Evolutionary conservation across 805 yeast species (phyloP).

Genomic region (Nakazawaea pomicola): DNA sequence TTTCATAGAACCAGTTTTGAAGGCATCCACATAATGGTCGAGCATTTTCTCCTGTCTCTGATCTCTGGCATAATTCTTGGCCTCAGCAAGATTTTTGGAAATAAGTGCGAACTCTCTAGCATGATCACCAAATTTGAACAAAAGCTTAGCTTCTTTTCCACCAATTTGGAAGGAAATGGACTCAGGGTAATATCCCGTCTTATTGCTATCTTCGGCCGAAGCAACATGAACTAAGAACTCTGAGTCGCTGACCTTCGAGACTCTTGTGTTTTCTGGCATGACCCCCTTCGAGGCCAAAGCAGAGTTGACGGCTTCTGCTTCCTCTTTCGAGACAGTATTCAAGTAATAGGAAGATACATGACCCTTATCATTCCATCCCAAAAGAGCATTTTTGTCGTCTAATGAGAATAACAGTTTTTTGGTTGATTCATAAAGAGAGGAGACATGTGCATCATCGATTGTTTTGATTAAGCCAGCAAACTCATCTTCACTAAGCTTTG

Average conservation of each 20-base stretch:
- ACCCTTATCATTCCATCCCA: constrained; percentile 78
- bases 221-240: constrained; percentile 65
- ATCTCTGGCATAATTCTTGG: constrained; percentile 64
- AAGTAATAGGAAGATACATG: constrained; percentile 73
- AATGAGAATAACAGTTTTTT: constrained; percentile 45
- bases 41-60: constrained; percentile 67
- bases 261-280: constrained; percentile 78
- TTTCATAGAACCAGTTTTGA: constrained; percentile 75
- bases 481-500: constrained; percentile 44
- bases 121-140: constrained; percentile 76
- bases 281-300: constrained; percentile 59
- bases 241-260: constrained; percentile 46
- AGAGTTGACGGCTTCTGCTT: constrained; percentile 61
- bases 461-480: constrained; percentile 45
- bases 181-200: constrained; percentile 48
- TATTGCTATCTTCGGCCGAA: constrained; percentile 47
- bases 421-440: constrained; percentile 36
- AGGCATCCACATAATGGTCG: constrained; percentile 60
- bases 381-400: constrained; percentile 42
- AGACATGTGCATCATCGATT: constrained; percentile 29
- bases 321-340: constrained; percentile 47
- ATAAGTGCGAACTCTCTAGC: constrained; percentile 56
- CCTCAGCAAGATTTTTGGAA: constrained; percentile 49
- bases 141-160: constrained; percentile 36
- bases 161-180: constrained; percentile 32